Conservation (phyloP, 2,329 filamentous ascomycete species). For the Rachicladosporium sp. region DNA sequence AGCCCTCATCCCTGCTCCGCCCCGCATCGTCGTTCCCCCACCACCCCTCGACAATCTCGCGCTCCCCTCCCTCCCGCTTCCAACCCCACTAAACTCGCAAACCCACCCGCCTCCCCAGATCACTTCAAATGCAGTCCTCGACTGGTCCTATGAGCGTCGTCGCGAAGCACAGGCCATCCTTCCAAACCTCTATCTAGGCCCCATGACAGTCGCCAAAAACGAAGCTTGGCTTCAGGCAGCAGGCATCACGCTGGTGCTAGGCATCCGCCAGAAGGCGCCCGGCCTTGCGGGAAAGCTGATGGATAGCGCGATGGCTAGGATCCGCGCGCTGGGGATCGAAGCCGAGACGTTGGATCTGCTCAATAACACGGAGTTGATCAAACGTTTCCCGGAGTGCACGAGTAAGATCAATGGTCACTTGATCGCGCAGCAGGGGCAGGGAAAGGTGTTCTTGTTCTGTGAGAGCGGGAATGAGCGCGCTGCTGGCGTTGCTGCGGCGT, state of each 20-base stretch:
- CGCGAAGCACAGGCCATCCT: slow-evolving; percentile 65
- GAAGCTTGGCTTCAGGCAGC: slow-evolving; percentile 46
- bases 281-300: slow-evolving; percentile 42
- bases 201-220: slow-evolving; percentile 55
- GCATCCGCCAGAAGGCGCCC: slow-evolving; percentile 52
- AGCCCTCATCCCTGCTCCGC: slow-evolving; percentile 35
- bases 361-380: slow-evolving; percentile 51
- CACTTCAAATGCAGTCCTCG: slow-evolving; percentile 79
- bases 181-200: slow-evolving; percentile 73
- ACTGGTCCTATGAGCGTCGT: slow-evolving; percentile 76
- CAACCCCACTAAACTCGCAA: slow-evolving; percentile 21
- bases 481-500: slow-evolving; percentile 63
- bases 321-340: slow-evolving; percentile 48
- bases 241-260: slow-evolving; percentile 70
- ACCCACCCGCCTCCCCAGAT: slow-evolving; percentile 40
- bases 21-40: slow-evolving; percentile 37
- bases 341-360: slow-evolving; percentile 55
- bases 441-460: slow-evolving; percentile 75
- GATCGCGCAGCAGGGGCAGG: slow-evolving; percentile 25
- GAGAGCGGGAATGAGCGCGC: slow-evolving; percentile 84
- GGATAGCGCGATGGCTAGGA: slow-evolving; percentile 45
- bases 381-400: slow-evolving; percentile 48
- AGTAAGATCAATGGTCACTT: slow-evolving; percentile 67
- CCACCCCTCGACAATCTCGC: slow-evolving; percentile 30
- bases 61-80: slow-evolving; percentile 16